Conservation (phyloP, 2,329 filamentous ascomycete genomes). For the Aaosphaeria pasadenensis region DNA sequence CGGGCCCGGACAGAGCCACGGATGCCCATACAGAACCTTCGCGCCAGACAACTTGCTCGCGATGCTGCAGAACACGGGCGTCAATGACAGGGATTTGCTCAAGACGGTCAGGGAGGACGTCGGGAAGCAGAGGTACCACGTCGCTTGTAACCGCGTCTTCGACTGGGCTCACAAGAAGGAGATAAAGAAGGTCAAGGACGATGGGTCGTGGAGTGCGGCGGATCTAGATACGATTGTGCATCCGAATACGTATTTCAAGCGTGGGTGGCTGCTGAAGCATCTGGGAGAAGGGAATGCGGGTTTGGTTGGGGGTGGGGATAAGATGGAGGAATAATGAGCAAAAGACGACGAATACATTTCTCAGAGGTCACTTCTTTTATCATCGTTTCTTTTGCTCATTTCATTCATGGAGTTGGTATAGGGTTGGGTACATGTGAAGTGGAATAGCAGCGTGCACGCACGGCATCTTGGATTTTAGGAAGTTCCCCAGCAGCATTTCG, state of each 20-base stretch:
- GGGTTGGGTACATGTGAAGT: no score
- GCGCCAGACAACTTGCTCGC: slow-evolving; percentile 78
- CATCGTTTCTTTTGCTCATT: no score
- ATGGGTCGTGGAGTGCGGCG: slow-evolving; percentile 51
- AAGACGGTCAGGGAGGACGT: slow-evolving; percentile 86
- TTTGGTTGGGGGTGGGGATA: slow-evolving; percentile 22
- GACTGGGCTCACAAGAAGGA: slow-evolving; percentile 73
- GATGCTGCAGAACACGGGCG: slow-evolving; percentile 73
- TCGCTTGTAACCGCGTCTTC: slow-evolving; percentile 96
- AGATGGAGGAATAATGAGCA: slow-evolving; percentile 31
- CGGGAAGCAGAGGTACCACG: slow-evolving; percentile 82
- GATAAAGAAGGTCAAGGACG: slow-evolving; percentile 51
- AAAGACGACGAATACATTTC: no score
- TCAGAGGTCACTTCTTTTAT: no score
- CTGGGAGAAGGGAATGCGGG: slow-evolving; percentile 50
- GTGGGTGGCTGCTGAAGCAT: slow-evolving; percentile 86
- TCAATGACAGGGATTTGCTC: slow-evolving; percentile 73
- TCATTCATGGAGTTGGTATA: no score
- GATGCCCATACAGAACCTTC: slow-evolving; percentile 96
- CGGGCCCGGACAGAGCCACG: slow-evolving; percentile 82
- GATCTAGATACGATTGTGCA: slow-evolving; percentile 95
- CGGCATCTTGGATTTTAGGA: no score
- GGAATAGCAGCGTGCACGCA: no score
- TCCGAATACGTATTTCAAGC: slow-evolving; percentile 97
- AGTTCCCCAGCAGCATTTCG: no score